Evolutionary conservation across 208 protist species (phyloP).

Genomic region (Naegleria fowleri): DNA sequence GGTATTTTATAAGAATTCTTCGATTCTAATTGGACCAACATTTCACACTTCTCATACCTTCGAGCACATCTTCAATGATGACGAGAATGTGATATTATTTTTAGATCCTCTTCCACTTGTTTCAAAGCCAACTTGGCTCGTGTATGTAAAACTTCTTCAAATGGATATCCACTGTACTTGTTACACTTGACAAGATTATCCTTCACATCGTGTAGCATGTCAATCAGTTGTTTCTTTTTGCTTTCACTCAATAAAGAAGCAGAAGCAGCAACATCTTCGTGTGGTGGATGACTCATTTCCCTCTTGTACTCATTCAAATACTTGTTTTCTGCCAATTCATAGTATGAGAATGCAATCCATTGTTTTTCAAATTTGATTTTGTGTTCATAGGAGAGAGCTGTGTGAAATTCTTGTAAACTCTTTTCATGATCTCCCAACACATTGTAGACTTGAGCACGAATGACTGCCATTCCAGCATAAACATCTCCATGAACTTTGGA

Average conservation of each 20-base stretch:
- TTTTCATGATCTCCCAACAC: background rate
- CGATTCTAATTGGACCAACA: too few species aligned
- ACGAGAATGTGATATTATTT: background rate
- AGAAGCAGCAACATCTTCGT: background rate
- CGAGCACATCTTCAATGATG: too few species aligned
- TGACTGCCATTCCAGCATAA: background rate
- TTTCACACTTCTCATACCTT: too few species aligned
- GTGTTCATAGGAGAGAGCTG: background rate
- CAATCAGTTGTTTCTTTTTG: background rate
- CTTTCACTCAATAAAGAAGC: too few species aligned
- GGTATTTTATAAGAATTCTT: too few species aligned
- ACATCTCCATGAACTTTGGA: background rate
- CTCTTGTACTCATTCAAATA: background rate
- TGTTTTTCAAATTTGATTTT: constrained; percentile 19
- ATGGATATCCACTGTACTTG: background rate
- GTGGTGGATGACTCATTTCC: too few species aligned
- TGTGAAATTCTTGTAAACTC: background rate
- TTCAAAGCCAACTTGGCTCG: background rate
- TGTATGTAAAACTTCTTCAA: background rate
- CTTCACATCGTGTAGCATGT: background rate
- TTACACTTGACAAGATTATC: background rate
- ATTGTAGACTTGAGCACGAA: background rate
- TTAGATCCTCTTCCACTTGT: background rate
- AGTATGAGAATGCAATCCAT: background rate
- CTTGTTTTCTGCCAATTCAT: background rate